Evolutionary conservation across 2,329 filamentous ascomycete genomes (phyloP).

Genomic region (Alternaria atra): DNA sequence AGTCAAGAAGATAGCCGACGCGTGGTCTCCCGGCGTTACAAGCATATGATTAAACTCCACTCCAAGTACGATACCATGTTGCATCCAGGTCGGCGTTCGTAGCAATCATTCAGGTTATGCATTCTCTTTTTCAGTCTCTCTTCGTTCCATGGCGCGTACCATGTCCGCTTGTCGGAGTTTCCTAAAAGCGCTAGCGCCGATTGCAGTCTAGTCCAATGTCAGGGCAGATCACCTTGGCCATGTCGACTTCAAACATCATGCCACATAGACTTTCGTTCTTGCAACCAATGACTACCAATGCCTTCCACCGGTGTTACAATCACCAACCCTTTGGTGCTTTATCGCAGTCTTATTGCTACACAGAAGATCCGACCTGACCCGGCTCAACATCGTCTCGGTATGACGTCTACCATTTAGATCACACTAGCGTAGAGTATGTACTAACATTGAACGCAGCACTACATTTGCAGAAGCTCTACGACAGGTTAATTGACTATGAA

Average conservation of each 20-base stretch:
- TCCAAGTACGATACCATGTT: constrained; percentile 27
- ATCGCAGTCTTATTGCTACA: constrained; percentile 74
- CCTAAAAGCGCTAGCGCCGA: constrained; percentile 32
- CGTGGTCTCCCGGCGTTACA: constrained; percentile 79
- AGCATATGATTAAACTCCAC: constrained; percentile 58
- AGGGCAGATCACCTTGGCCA: constrained; percentile 33
- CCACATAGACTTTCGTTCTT: constrained; percentile 12
- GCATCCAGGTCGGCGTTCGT: constrained; percentile 40
- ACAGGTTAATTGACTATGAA: constrained; percentile 79
- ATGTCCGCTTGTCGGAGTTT: constrained; percentile 4
- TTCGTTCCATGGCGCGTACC: constrained; percentile 1
- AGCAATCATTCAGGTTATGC: neutral
- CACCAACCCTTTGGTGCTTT: constrained; percentile 78
- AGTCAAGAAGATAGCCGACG: constrained; percentile 84
- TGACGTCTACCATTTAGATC: constrained; percentile 46
- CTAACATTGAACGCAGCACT: constrained; percentile 60
- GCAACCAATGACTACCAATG: constrained; percentile 45
- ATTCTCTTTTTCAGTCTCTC: neutral
- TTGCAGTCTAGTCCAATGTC: constrained; percentile 34
- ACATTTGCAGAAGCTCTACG: constrained; percentile 80
- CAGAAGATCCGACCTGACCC: constrained; percentile 74
- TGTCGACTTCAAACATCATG: constrained; percentile 16
- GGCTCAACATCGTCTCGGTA: constrained; percentile 71
- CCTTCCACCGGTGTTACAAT: constrained; percentile 55
- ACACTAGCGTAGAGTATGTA: constrained; percentile 24